Base-by-base conservation (phyloP, 768 basidiomycete species). In the Xerocomellus amylosporus region DNA sequence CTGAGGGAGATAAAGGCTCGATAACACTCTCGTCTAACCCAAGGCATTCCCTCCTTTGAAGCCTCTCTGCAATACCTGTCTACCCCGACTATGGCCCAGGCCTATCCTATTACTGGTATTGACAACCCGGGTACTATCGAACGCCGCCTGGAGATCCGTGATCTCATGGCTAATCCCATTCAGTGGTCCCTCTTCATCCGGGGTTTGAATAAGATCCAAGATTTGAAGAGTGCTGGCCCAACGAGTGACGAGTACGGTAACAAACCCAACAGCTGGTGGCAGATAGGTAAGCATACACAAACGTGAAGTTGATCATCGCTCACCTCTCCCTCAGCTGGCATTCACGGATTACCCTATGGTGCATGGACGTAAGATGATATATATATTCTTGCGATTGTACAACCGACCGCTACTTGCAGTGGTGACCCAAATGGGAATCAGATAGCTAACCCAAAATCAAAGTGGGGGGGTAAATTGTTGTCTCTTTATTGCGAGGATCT, bases 231-330 rank as follows among this genome's bases (percentile, higher is more conserved):
- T 28, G 15, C 30, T 5, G 24, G 4, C 24, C 24, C 5, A 38
- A 4, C 44, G 4, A 51, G 48, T 37, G 40, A 54, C 15, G 28
- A 52, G n/a, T 61, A 43, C 28, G 20, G 50, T 4, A 47, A 62
- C 8, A 63, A 60, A 1, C 62, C 62, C 17, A 63, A 63, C 43
- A 56, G 62, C 22, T 63, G 54, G 54, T 64, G 58, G 62, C 62
- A 64, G 33, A 56, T 63, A 0, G 58, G 62, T 64, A 44, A 41
- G 47, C 2, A 9, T 8, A 30, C 33, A 3, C 15, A 22, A 9
- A 31, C 4, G 8, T 10, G 9, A 19, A 15, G 36, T 19, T 10
- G 13, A 12, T 38, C n/a, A 10, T 2, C 0, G 2, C 43, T 56
- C n/a, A 59, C 12, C 6, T 6, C 24, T 33, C 9, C 31, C 9